Percentiles rank a stretch among this genome's conserved stretches.
phyloP scores from a whole-genome alignment of 2,329 filamentous ascomycete genomes.

The Elsinoe perseae region DNA sequence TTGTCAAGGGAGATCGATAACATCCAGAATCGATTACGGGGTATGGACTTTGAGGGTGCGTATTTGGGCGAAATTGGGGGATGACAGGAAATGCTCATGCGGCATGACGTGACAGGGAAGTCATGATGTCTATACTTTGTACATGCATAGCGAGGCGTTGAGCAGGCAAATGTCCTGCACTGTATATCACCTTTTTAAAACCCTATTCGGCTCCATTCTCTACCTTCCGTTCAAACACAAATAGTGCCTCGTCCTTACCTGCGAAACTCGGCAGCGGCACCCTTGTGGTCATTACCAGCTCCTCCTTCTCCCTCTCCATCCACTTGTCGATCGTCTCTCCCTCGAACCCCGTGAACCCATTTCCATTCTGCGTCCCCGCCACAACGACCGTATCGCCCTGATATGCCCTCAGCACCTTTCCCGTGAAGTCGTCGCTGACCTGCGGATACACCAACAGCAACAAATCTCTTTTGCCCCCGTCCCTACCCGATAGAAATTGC shows the following conservation, averaged over 20 bases:
- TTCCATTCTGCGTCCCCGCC: conserved; percentile 65
- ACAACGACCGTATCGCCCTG: conserved; percentile 58
- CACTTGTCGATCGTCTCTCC: conserved; percentile 58
- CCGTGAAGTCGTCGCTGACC: conserved; percentile 60
- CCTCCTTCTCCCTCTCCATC: conserved; percentile 49
- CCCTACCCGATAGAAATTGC: conserved; percentile 46
- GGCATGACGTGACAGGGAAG: not conserved
- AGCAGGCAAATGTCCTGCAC: not conserved
- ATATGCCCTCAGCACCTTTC: conserved; percentile 53
- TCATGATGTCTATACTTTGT: not conserved
- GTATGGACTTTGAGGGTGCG: conserved; percentile 33
- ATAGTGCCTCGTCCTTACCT: conserved; percentile 68
- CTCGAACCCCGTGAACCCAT: conserved; percentile 65
- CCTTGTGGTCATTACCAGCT: conserved; percentile 55
- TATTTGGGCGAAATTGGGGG: conserved; percentile 21
- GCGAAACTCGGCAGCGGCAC: conserved; percentile 66
- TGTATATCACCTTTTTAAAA: not conserved
- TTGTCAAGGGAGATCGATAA: conserved; percentile 66
- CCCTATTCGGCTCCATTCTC: not conserved
- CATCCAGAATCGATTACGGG: conserved; percentile 27
- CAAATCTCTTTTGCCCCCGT: conserved; percentile 48
- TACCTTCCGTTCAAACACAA: conserved; percentile 47
- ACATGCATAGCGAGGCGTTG: conserved; percentile 15
- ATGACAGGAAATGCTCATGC: not conserved
- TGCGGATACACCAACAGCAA: conserved; percentile 67